Evolutionary conservation across 805 yeast species (phyloP).

Genomic region (Cyberlindnera samutprakarnensis): DNA sequence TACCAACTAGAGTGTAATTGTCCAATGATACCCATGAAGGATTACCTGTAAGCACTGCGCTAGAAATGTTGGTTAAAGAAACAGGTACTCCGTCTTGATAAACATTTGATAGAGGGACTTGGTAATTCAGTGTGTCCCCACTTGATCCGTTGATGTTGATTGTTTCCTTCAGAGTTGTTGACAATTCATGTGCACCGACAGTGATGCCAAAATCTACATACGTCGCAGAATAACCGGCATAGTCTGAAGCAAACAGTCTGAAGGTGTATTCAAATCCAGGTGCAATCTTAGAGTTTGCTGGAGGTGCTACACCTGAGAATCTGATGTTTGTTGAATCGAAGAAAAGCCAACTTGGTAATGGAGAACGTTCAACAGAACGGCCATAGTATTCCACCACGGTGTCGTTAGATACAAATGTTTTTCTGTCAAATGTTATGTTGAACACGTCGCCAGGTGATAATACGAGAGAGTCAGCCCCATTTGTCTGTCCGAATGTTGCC

Average conservation of each 20-base stretch:
- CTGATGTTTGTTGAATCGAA: constrained; percentile 57
- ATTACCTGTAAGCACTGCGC: constrained; percentile 37
- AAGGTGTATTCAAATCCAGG: constrained; percentile 72
- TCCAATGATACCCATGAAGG: constrained; percentile 55
- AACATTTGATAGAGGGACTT: constrained; percentile 58
- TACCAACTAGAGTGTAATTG: constrained; percentile 43
- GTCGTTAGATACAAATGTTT: constrained; percentile 50
- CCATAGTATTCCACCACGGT: constrained; percentile 69
- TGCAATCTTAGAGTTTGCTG: constrained; percentile 78
- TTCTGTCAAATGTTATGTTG: constrained; percentile 51
- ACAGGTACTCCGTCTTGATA: constrained; percentile 55
- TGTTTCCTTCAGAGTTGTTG: constrained; percentile 54
- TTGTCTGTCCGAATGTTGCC: constrained; percentile 60
- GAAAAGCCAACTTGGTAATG: constrained; percentile 84
- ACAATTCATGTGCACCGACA: constrained; percentile 83
- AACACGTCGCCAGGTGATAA: constrained; percentile 64
- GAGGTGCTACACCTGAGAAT: constrained; percentile 84
- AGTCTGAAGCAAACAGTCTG: constrained; percentile 73
- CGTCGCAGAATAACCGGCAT: constrained; percentile 64
- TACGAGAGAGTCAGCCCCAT: constrained; percentile 70
- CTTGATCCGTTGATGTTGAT: constrained; percentile 61
- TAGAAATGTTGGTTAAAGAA: constrained; percentile 42
- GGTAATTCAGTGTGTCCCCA: constrained; percentile 43
- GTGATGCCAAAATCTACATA: constrained; percentile 62
- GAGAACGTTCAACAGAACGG: constrained; percentile 70